phyloP scores from a whole-genome alignment of 257 asterid species.

The Buddleja alternifolia region DNA sequence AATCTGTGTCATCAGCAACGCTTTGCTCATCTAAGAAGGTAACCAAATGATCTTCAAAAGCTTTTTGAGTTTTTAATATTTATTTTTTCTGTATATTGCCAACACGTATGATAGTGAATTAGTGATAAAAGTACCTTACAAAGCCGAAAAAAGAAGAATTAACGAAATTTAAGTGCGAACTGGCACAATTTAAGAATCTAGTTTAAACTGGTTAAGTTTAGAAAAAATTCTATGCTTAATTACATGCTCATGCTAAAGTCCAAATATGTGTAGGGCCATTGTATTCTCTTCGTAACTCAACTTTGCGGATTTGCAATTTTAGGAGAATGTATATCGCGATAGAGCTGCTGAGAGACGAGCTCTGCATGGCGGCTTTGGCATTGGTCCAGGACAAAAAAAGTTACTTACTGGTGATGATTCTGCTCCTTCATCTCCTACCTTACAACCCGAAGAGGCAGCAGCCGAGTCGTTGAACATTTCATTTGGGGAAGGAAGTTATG shows the following conservation, averaged over 20 bases:
- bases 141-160: too few species aligned
- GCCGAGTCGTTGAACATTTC: constrained; percentile 76
- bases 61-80: constrained; percentile 1
- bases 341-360: constrained; percentile 98
- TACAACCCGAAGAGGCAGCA: constrained; percentile 63
- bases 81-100: neutral
- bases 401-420: constrained; percentile 39
- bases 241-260: too few species aligned
- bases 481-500: constrained; percentile 88
- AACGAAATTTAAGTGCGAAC: too few species aligned
- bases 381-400: constrained; percentile 91
- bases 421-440: constrained; percentile 51
- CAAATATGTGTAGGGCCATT: too few species aligned
- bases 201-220: too few species aligned
- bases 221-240: too few species aligned
- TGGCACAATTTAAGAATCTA: too few species aligned
- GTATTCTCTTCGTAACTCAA: constrained; percentile 9
- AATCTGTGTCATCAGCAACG: constrained; percentile 35
- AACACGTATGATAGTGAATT: too few species aligned
- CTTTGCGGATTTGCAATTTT: constrained; percentile 14
- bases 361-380: constrained; percentile 86
- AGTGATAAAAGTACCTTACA: too few species aligned
- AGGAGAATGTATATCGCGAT: constrained; percentile 74
- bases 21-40: constrained; percentile 53
- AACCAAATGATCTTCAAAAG: constrained; percentile 12